Conservation (phyloP, 352 stramenopile species). For the Globisporangium nunn region DNA sequence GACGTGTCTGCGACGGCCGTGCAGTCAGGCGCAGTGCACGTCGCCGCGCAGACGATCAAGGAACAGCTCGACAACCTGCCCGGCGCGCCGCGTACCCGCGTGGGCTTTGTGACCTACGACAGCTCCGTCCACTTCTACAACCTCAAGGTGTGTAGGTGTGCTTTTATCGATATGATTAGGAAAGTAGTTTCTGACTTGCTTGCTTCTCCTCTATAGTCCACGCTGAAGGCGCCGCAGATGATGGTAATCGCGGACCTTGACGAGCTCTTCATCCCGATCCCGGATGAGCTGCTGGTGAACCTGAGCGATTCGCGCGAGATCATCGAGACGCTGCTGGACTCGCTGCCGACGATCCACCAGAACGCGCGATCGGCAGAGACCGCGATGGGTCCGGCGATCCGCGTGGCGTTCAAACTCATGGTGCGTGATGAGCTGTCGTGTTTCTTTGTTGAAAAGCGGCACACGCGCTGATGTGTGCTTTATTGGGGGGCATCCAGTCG, state of each 20-base stretch:
- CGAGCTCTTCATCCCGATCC: slow-evolving; percentile 87
- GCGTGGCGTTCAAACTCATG: slow-evolving; percentile 97
- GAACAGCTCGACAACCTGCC: slow-evolving; percentile 77
- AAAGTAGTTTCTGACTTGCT: slow-evolving; percentile 3
- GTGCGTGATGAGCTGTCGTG: slow-evolving; percentile 58
- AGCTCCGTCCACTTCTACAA: slow-evolving; percentile 87
- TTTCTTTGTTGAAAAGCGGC: neutral
- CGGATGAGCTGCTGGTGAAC: slow-evolving; percentile 98
- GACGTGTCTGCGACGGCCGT: slow-evolving; percentile 79
- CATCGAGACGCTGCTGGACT: slow-evolving; percentile 94
- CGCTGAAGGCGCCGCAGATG: slow-evolving; percentile 82
- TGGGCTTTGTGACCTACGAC: slow-evolving; percentile 87
- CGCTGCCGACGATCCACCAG: slow-evolving; percentile 88
- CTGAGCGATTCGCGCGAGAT: slow-evolving; percentile 91
- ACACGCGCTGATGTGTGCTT: slow-evolving; percentile 12
- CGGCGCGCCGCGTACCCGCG: slow-evolving; percentile 58
- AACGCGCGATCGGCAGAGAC: slow-evolving; percentile 74
- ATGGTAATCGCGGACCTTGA: slow-evolving; percentile 86
- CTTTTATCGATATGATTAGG: too few species aligned
- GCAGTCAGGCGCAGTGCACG: slow-evolving; percentile 58
- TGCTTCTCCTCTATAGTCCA: slow-evolving; percentile 24
- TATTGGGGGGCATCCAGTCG: slow-evolving; percentile 26
- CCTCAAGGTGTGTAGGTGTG: slow-evolving; percentile 41
- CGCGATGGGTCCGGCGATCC: slow-evolving; percentile 82
- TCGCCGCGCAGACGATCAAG: slow-evolving; percentile 72